Evolutionary conservation across 2,329 filamentous ascomycete species (phyloP), one percentile per base, ranked within the genome.

Genomic region (Zalaria obscura): DNA sequence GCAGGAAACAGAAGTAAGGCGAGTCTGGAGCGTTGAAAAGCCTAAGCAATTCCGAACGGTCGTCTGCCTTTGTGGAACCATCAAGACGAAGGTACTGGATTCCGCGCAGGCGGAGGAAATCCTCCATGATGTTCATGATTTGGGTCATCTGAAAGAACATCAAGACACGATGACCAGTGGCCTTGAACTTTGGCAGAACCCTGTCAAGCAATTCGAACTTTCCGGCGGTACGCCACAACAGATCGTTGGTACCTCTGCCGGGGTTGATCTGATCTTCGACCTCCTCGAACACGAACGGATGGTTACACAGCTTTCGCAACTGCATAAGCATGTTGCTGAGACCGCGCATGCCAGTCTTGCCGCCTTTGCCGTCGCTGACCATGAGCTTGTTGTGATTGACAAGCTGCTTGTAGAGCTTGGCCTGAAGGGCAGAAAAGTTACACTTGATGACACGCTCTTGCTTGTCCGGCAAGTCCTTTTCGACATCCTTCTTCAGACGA

Each of bases 111-210:
- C 89, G 81, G 47, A 98, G 65, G 60, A 93, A 98, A 60, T 98
- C 91, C 54, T 98, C 91, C 91, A 98, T 96, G 56, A 98, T 98
- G 64, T 98, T 94, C 91, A 98, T 98, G 59, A 98, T 98, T 47
- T 93, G 88, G 3, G 91, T 98, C 91, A 98, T 98, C 62, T 98
- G 91, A 73, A 98, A 98, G 75, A 98, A 98, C 83, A 98, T 96
- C 60, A 98, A 72, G 27, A 96, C 87, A 63, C 91, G 83, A 75
- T 98, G 91, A 10, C 86, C 86, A 1, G 85, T 88, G 3, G 75
- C 79, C 52, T 84, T 76, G 63, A 98, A 96, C 65, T 98, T 98
- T 37, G 91, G 91, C 48, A 98, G 63, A 47, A 98, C 72, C 40
- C 91, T 76, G 60, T 98, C 91, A 26, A 98, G 72, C 27, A 98